phyloP scores from a whole-genome alignment of 2,329 filamentous ascomycete genomes.

The Chrysoporthe austroafricana region DNA sequence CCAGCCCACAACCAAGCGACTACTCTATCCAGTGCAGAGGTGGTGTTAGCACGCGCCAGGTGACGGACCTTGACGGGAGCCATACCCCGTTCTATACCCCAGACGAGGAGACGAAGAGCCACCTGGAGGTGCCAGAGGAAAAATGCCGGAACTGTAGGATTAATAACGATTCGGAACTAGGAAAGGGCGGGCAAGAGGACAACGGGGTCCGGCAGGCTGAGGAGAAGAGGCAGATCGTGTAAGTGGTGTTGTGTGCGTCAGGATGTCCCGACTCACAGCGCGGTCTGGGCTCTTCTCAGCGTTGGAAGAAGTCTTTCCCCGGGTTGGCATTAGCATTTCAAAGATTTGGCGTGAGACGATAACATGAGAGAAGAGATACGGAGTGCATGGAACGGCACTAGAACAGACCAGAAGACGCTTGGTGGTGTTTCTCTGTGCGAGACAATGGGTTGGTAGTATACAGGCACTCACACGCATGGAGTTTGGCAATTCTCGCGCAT shows the following conservation, averaged over 20 bases:
- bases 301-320: background rate
- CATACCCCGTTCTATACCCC: background rate
- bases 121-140: background rate
- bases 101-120: background rate
- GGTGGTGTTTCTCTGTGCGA: background rate
- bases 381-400: background rate
- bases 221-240: background rate
- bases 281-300: background rate
- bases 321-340: background rate
- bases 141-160: no score
- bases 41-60: background rate
- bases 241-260: background rate
- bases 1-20: constrained; percentile 1
- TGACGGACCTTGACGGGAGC: background rate
- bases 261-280: background rate
- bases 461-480: constrained; percentile 24
- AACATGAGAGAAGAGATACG: background rate
- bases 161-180: background rate
- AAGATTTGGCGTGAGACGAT: background rate
- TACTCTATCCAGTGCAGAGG: constrained; percentile 1
- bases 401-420: background rate
- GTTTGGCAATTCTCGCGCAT: constrained; percentile 23
- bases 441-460: constrained; percentile 8
- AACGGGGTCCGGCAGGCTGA: background rate
- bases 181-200: background rate